phyloP scores from a whole-genome alignment of 2,329 filamentous ascomycete species.

The Botrytis squamosa region DNA sequence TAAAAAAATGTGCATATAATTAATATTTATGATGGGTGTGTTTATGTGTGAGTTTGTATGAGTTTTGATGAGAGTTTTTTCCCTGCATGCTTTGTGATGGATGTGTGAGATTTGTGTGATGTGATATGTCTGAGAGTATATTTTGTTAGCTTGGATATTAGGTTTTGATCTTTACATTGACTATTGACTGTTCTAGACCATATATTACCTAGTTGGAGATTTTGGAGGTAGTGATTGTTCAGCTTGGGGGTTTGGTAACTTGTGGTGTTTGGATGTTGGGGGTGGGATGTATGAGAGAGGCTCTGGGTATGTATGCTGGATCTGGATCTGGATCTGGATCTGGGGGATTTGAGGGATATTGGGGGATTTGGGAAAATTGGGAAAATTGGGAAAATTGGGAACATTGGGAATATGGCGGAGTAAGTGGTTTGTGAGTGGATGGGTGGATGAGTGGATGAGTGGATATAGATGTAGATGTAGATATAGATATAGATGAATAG shows the following conservation, averaged over 20 bases:
- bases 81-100: neutral
- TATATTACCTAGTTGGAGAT: neutral
- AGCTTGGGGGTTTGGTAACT: neutral
- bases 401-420: no score
- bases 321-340: neutral
- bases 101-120: neutral
- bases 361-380: no score
- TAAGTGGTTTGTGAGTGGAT: no score
- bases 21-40: conserved; percentile 8
- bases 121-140: neutral
- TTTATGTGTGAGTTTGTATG: neutral
- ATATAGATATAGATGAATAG: neutral
- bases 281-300: no score
- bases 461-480: no score
- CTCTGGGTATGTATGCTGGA: no score
- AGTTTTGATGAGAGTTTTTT: no score
- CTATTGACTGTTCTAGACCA: neutral
- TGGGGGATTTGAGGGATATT: no score
- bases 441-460: neutral
- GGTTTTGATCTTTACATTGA: neutral
- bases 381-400: no score
- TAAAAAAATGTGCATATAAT: conserved; percentile 14
- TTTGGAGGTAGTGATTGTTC: neutral
- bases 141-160: neutral
- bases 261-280: neutral